Evolutionary conservation across 176 grass and related monocot species (phyloP).

Genomic region (Cocos nucifera): DNA sequence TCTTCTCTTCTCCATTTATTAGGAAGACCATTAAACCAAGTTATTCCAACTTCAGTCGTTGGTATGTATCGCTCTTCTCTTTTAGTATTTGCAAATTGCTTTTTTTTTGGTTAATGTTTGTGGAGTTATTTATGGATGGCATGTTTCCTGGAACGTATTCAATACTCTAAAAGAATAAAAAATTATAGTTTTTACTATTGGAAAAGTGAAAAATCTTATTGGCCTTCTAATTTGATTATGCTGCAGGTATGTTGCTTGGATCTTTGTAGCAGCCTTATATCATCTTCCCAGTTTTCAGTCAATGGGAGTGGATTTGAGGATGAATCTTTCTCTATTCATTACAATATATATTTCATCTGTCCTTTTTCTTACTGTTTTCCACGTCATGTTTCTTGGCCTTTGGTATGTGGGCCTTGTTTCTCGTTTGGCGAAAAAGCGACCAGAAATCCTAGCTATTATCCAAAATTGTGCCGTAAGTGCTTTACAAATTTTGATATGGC

Average conservation of each 20-base stretch:
- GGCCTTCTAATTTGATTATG: conserved; percentile 11
- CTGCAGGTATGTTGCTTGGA: conserved; percentile 96
- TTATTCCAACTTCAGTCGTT: conserved; percentile 96
- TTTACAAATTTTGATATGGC: conserved; percentile 2
- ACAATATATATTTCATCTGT: conserved; percentile 82
- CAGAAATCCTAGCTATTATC: conserved; percentile 81
- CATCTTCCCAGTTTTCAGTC: conserved; percentile 99
- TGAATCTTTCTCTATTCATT: conserved; percentile 93
- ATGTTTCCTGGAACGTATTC: too few relatives aligned
- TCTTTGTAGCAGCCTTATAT: conserved; percentile 92
- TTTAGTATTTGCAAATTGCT: neutral
- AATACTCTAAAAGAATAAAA: too few relatives aligned
- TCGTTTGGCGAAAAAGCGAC: conserved; percentile 69
- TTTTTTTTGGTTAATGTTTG: neutral
- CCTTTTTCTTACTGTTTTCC: conserved; percentile 79
- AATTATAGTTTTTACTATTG: too few relatives aligned
- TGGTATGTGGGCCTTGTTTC: conserved; percentile 96
- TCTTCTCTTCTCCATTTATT: conserved; percentile 96
- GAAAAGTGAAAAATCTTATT: too few relatives aligned
- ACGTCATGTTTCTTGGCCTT: conserved; percentile 90
- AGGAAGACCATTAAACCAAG: conserved; percentile 90
- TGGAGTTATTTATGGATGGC: neutral
- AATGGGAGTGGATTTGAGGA: conserved; percentile 93
- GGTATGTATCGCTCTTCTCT: conserved; percentile 38
- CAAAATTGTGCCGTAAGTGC: conserved; percentile 89